Conservation (phyloP, 1,284 basidiomycete species). For the Pseudozyma thailandica region DNA sequence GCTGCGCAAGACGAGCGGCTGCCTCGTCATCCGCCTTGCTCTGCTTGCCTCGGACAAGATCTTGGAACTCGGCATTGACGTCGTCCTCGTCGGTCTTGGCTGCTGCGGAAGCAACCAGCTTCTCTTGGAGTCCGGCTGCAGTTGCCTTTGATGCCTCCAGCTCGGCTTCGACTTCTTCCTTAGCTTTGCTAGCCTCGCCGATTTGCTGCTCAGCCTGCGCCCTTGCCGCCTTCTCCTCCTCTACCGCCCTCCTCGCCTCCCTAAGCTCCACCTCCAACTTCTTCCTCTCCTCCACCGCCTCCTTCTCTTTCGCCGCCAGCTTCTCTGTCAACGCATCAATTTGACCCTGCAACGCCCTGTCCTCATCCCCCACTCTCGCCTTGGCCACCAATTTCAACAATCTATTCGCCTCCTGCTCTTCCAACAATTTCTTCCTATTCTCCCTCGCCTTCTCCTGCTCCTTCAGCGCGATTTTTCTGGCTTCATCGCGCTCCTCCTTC, state of each 20-base stretch:
- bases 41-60: slow-evolving; percentile 25
- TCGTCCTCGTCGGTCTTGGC: slow-evolving; percentile 22
- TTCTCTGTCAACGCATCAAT: slow-evolving; percentile 35
- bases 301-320: slow-evolving; percentile 23
- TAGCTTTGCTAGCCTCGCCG: slow-evolving; percentile 5
- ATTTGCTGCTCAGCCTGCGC: neutral
- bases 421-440: slow-evolving; percentile 24
- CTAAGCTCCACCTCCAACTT: slow-evolving; percentile 23
- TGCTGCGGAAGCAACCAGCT: slow-evolving; percentile 10
- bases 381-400: slow-evolving; percentile 47
- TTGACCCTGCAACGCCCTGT: slow-evolving; percentile 20
- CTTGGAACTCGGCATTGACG: slow-evolving; percentile 34
- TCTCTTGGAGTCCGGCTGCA: slow-evolving; percentile 19
- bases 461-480: slow-evolving; percentile 38
- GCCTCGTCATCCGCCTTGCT: neutral
- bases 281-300: slow-evolving; percentile 16
- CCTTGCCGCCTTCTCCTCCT: slow-evolving; percentile 8
- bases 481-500: slow-evolving; percentile 50
- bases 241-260: slow-evolving; percentile 7
- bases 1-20: slow-evolving; percentile 14
- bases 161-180: slow-evolving; percentile 15
- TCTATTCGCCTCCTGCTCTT: slow-evolving; percentile 48
- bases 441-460: slow-evolving; percentile 44
- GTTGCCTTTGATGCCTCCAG: slow-evolving; percentile 8
- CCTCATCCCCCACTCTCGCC: slow-evolving; percentile 30